Evolutionary conservation across 441 rosid genomes (phyloP).

Genomic region (Jatropha podagrica): DNA sequence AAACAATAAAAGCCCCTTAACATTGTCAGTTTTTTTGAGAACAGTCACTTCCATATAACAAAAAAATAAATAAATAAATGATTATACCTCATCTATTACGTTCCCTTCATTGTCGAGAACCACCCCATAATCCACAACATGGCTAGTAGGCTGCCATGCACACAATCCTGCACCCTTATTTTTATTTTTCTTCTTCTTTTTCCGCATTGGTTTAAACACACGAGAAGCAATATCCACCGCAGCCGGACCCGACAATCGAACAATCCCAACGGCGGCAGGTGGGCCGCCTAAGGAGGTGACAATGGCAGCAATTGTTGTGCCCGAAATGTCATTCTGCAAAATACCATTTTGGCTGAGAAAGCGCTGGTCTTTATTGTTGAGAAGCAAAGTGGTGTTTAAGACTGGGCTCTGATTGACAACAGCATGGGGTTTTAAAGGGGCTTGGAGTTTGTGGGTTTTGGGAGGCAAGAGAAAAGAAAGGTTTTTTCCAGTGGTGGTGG

Average conservation of each 20-base stretch:
- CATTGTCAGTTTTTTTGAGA: neutral
- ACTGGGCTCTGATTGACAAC: constrained; percentile 23
- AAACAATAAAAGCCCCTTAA: neutral
- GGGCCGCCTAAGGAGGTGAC: constrained; percentile 87
- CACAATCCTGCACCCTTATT: constrained; percentile 18
- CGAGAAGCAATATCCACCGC: constrained; percentile 63
- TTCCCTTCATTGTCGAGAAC: constrained; percentile 60
- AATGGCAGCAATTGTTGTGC: constrained; percentile 68
- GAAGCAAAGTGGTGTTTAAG: constrained; percentile 11
- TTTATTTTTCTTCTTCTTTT: constrained; percentile 31
- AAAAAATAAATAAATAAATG: neutral
- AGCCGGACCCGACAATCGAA: constrained; percentile 69
- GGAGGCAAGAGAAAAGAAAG: constrained; percentile 26
- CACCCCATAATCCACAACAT: constrained; percentile 81
- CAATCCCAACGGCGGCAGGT: constrained; percentile 81
- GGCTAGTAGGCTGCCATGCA: constrained; percentile 70
- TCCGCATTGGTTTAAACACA: constrained; percentile 57
- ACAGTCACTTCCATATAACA: neutral
- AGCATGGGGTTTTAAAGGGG: constrained; percentile 37
- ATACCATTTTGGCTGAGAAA: constrained; percentile 29
- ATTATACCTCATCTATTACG: constrained; percentile 72
- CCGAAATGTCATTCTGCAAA: constrained; percentile 31
- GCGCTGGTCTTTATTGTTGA: constrained; percentile 51
- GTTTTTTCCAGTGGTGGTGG: constrained; percentile 21
- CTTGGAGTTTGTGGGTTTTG: constrained; percentile 30